Conservation (phyloP, 2,329 filamentous ascomycete species). For the Capronia epimyces region DNA sequence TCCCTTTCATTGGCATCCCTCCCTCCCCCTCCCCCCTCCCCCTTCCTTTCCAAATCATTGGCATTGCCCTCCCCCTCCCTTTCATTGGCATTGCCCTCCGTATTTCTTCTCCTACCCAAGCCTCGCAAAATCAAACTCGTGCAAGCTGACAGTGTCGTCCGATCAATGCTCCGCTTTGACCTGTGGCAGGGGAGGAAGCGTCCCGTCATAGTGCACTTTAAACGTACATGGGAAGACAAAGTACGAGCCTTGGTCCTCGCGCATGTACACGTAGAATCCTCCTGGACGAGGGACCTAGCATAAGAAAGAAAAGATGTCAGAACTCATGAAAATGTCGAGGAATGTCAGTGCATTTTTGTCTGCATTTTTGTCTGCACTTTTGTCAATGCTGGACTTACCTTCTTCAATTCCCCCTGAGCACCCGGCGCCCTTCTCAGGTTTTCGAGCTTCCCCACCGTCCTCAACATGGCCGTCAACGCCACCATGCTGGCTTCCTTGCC, state of each 20-base stretch:
- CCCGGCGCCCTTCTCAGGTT: conserved; percentile 59
- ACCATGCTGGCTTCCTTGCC: conserved; percentile 57
- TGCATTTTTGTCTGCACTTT: no score
- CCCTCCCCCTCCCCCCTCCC: no score
- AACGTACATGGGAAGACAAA: conserved; percentile 49
- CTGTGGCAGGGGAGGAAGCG: conserved; percentile 27
- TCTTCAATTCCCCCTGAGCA: conserved; percentile 62
- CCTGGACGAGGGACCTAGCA: conserved; percentile 46
- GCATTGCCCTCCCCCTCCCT: no score
- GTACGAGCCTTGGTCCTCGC: conserved; percentile 58
- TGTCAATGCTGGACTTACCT: conserved; percentile 31
- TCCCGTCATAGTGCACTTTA: conserved; percentile 43
- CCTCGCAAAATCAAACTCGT: no score
- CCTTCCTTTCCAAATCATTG: no score
- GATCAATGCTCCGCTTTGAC: not conserved
- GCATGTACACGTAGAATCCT: conserved; percentile 58
- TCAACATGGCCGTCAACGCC: conserved; percentile 63
- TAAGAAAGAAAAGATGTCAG: not conserved
- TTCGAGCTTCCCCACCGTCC: conserved; percentile 56
- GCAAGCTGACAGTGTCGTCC: no score
- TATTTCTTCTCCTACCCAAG: no score
- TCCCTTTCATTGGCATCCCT: no score
- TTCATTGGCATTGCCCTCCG: no score
- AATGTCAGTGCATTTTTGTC: no score
- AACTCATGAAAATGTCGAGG: no score